These are phyloP conservation scores for Chaetomium sp. DNA, from an alignment of 2,329 filamentous ascomycete genomes.

Conservation along the genomic window DNA sequence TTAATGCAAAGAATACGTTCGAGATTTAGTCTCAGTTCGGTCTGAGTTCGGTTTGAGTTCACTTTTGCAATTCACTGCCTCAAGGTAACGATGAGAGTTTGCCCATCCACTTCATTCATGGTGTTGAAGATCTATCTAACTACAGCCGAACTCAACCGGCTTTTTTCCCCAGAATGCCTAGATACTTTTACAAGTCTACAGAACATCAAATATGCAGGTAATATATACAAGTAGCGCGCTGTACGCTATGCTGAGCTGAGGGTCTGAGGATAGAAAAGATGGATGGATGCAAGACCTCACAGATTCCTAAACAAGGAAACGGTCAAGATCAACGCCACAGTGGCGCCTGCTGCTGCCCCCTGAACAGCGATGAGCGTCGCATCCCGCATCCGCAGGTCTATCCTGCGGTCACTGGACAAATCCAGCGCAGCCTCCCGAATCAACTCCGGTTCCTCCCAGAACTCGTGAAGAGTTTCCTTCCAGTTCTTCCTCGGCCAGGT, in stretches of 20 bases:
- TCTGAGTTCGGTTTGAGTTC: too few relatives aligned
- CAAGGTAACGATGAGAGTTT: too few relatives aligned
- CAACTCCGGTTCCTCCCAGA: constrained; percentile 31
- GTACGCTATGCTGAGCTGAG: neutral
- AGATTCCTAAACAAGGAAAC: constrained; percentile 40
- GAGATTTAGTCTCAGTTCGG: neutral
- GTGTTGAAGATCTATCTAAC: too few relatives aligned
- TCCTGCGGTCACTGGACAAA: constrained; percentile 57
- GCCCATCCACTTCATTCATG: neutral
- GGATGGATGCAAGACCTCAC: neutral
- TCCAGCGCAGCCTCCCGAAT: constrained; percentile 50
- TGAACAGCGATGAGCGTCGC: constrained; percentile 63
- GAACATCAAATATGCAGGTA: too few relatives aligned
- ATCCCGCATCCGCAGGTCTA: constrained; percentile 62
- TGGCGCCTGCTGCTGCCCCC: constrained; percentile 59
- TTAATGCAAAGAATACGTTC: neutral
- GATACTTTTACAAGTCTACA: too few relatives aligned
- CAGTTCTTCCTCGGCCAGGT: constrained; percentile 28
- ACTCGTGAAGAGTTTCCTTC: constrained; percentile 34
- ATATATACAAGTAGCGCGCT: neutral
- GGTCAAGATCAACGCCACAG: constrained; percentile 48
- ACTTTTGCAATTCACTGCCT: too few relatives aligned
- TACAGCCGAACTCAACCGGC: too few relatives aligned
- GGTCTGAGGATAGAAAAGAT: neutral
- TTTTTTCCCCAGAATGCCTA: too few relatives aligned